Conservation (phyloP, 139 green algal species). For the Picochlorum sp. region DNA sequence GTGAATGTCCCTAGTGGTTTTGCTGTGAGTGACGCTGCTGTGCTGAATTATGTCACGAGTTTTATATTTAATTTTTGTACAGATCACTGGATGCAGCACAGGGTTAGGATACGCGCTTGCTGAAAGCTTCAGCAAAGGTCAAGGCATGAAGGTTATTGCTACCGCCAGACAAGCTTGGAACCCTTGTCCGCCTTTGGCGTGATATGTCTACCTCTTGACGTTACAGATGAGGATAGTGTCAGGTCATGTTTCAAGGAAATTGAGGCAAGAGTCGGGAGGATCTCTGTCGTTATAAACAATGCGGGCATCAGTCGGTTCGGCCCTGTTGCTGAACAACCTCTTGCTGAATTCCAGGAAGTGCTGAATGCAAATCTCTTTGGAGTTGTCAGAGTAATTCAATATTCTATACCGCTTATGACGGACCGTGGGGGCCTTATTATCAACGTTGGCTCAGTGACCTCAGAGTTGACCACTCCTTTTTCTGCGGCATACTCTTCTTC, state of each 20-base stretch:
- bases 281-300: slow-evolving; percentile 32
- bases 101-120: slow-evolving; percentile 37
- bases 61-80: no score
- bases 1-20: no score
- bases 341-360: slow-evolving; percentile 17
- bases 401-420: slow-evolving; percentile 27
- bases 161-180: slow-evolving; percentile 12
- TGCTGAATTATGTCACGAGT: no score
- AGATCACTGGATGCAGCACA: slow-evolving; percentile 40
- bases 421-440: slow-evolving; percentile 23
- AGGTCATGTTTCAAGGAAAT: slow-evolving; percentile 9
- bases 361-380: slow-evolving; percentile 34
- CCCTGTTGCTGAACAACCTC: slow-evolving; percentile 27
- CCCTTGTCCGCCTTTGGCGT: slow-evolving; percentile 17
- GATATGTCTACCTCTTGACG: slow-evolving; percentile 20
- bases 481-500: slow-evolving; percentile 23
- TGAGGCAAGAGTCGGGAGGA: slow-evolving; percentile 5
- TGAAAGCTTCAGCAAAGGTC: slow-evolving; percentile 4
- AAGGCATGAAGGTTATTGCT: slow-evolving; percentile 6
- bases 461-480: slow-evolving; percentile 23
- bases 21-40: no score
- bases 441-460: slow-evolving; percentile 23
- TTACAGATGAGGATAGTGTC: slow-evolving; percentile 22
- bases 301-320: slow-evolving; percentile 26
- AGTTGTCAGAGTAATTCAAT: slow-evolving; percentile 17